These are phyloP conservation scores for Arthromyces matolae DNA, from an alignment of 768 basidiomycete species.

Conservation along the genomic window DNA sequence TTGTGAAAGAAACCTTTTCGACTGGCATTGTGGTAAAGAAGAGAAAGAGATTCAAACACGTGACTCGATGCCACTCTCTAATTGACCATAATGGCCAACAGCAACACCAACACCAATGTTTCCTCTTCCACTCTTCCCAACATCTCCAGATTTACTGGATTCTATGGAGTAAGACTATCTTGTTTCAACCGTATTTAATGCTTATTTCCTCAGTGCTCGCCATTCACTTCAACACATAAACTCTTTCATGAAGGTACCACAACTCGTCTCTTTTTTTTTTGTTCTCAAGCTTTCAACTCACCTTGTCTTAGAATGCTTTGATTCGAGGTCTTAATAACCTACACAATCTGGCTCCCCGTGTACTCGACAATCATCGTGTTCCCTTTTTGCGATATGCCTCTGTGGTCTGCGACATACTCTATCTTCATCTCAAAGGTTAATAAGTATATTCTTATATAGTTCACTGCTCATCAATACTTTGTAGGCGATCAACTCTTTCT, in stretches of 20 bases:
- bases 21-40: constrained; percentile 18
- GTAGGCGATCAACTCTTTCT: constrained; percentile 27
- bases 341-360: constrained; percentile 15
- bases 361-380: constrained; percentile 14
- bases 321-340: constrained; percentile 25
- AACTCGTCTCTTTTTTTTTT: background rate
- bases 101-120: constrained; percentile 10
- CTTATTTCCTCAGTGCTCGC: constrained; percentile 9
- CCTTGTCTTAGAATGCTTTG: constrained; percentile 22
- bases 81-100: background rate
- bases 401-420: constrained; percentile 20
- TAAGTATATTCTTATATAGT: too few relatives aligned
- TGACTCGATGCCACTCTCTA: background rate
- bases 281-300: background rate
- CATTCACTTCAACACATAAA: constrained; percentile 21
- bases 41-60: constrained; percentile 6
- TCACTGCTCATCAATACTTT: background rate
- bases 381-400: constrained; percentile 22
- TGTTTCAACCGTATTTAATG: background rate
- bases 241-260: constrained; percentile 29
- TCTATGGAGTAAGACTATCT: constrained; percentile 19
- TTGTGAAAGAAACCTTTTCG: constrained; percentile 73
- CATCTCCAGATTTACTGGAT: constrained; percentile 19
- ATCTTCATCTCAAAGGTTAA: constrained; percentile 22
- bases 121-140: constrained; percentile 24